Evolutionary conservation across 1,139 yeast genomes (phyloP).

Genomic region (Protomyces lactucae-debilis): DNA sequence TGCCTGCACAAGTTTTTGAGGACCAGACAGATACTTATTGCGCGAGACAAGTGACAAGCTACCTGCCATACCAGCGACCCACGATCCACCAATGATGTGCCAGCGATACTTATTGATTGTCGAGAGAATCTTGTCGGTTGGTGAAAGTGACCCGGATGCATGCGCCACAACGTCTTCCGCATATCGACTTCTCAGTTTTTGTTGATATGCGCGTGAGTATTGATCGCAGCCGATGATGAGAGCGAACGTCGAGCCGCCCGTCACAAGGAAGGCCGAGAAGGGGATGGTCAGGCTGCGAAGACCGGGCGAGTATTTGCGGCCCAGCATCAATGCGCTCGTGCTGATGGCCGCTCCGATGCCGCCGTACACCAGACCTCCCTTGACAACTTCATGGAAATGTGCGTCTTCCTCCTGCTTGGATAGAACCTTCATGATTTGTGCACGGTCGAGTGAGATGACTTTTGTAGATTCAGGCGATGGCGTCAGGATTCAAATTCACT

Average conservation of each 20-base stretch:
- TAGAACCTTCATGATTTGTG: conserved; percentile 14
- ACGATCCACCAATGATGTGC: conserved; percentile 66
- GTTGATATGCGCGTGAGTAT: conserved; percentile 20
- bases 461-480: background rate
- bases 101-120: conserved; percentile 53
- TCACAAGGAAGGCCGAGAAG: conserved; percentile 24
- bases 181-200: conserved; percentile 1
- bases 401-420: conserved; percentile 18
- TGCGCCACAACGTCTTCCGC: conserved; percentile 5
- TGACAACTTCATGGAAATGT: conserved; percentile 17
- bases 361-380: conserved; percentile 15
- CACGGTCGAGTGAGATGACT: background rate
- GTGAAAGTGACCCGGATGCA: conserved; percentile 7
- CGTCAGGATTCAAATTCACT: no score
- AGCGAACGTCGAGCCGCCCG: conserved; percentile 11
- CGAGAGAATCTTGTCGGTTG: conserved; percentile 7
- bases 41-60: conserved; percentile 72
- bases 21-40: conserved; percentile 68
- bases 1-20: conserved; percentile 88
- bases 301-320: conserved; percentile 18
- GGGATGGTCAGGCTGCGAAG: conserved; percentile 15
- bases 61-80: conserved; percentile 85
- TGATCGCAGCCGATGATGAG: conserved; percentile 26
- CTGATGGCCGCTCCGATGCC: conserved; percentile 3
- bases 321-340: conserved; percentile 8